Evolutionary conservation across 2,329 filamentous ascomycete species (phyloP).

Genomic region (Cladophialophora chaetospira): DNA sequence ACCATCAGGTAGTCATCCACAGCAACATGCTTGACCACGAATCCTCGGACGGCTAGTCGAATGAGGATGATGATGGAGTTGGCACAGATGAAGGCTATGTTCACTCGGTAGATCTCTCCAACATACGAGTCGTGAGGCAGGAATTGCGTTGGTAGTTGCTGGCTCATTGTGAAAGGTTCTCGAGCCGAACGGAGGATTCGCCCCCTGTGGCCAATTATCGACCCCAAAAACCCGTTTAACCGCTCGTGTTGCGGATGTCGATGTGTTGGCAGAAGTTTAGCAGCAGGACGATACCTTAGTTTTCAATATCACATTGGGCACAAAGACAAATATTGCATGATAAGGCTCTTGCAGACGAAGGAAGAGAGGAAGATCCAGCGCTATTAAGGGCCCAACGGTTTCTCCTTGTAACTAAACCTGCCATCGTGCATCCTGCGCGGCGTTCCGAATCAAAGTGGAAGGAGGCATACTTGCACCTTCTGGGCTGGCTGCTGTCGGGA

Average conservation of each 20-base stretch:
- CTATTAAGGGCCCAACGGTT: constrained; percentile 19
- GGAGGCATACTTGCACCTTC: constrained; percentile 15
- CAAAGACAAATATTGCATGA: constrained; percentile 17
- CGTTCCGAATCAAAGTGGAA: constrained; percentile 13
- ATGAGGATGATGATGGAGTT: constrained; percentile 24
- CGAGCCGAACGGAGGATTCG: background rate
- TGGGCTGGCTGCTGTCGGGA: constrained; percentile 18
- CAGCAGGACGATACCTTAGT: background rate
- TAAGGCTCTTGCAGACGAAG: constrained; percentile 6
- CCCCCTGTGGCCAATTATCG: background rate
- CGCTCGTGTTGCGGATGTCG: background rate
- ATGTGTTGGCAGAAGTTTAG: constrained; percentile 1
- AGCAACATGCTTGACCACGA: constrained; percentile 30
- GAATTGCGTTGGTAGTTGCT: constrained; percentile 16
- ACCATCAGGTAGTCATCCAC: constrained; percentile 32
- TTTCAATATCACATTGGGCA: constrained; percentile 14
- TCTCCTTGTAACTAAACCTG: constrained; percentile 8
- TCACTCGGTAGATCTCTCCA: constrained; percentile 25
- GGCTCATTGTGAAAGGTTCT: constrained; percentile 18
- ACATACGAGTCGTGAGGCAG: constrained; percentile 26
- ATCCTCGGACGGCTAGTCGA: constrained; percentile 25
- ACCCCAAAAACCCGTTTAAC: background rate
- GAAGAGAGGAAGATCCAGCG: constrained; percentile 10
- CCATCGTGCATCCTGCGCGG: constrained; percentile 2
- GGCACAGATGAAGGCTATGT: constrained; percentile 29